Conservation (phyloP, 1,139 yeast genomes). For the Kurtzmaniella quercitrusa region DNA sequence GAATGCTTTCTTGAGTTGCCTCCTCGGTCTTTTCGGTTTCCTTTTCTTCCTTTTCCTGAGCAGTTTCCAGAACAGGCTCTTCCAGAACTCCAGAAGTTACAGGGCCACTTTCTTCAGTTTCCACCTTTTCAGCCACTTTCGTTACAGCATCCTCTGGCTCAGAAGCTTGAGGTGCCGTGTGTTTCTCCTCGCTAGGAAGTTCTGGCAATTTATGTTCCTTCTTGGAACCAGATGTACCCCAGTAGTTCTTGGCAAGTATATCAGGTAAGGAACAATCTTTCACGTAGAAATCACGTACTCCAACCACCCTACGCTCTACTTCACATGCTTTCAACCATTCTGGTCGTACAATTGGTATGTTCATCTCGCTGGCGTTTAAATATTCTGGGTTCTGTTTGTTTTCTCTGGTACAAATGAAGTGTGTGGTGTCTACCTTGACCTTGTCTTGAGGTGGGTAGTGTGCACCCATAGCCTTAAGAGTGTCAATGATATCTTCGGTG, state of each 20-base stretch:
- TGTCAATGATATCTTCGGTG: constrained; percentile 55
- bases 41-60: constrained; percentile 4
- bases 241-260: constrained; percentile 40
- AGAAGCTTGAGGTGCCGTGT: no score
- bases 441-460: constrained; percentile 62
- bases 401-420: constrained; percentile 72
- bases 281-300: constrained; percentile 82
- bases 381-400: constrained; percentile 59
- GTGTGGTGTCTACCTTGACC: constrained; percentile 90
- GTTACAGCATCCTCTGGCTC: constrained; percentile 2
- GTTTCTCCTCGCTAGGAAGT: neutral
- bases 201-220: neutral
- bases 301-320: constrained; percentile 81
- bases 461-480: constrained; percentile 77
- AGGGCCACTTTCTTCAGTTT: neutral
- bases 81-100: neutral
- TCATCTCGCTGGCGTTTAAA: constrained; percentile 76
- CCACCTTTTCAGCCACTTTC: constrained; percentile 1
- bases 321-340: constrained; percentile 98
- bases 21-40: constrained; percentile 6
- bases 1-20: neutral
- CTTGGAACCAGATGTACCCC: constrained; percentile 19
- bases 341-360: constrained; percentile 92
- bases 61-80: no score
- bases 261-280: constrained; percentile 48